Conservation (phyloP, 257 asterid genomes). For the Echites panduratus region DNA sequence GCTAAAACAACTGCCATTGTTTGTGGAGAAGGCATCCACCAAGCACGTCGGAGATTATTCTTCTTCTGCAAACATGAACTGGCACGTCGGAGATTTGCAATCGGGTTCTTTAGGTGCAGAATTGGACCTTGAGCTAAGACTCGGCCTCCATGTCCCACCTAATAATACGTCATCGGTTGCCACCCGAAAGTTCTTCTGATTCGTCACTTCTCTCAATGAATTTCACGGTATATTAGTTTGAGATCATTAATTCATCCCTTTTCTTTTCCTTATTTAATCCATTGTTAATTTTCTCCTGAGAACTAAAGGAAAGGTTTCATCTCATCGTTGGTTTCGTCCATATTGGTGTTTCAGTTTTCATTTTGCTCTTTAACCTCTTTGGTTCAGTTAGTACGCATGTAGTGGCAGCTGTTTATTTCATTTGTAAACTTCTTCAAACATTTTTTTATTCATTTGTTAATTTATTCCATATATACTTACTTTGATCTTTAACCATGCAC, state of each 20-base stretch:
- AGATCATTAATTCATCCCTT: background rate
- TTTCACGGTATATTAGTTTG: conserved; percentile 2
- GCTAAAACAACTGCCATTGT: conserved; percentile 2
- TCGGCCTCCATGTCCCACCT: conserved; percentile 10
- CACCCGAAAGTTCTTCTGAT: conserved; percentile 22
- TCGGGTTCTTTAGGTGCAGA: conserved; percentile 9
- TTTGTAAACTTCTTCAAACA: no score
- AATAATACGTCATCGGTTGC: conserved; percentile 4
- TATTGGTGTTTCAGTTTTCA: no score
- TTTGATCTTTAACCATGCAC: no score
- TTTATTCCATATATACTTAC: no score
- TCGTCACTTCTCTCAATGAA: no score
- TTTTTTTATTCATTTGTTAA: no score
- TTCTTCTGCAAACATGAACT: background rate
- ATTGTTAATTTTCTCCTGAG: background rate
- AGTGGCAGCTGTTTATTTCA: no score
- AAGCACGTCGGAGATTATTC: background rate
- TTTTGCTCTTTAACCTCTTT: no score
- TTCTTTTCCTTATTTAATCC: no score
- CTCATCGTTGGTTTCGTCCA: background rate
- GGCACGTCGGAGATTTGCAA: background rate
- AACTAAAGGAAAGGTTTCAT: background rate
- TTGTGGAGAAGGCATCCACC: background rate
- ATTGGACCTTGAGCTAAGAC: conserved; percentile 27
- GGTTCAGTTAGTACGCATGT: no score